Evolutionary conservation across 768 basidiomycete species (phyloP).

Genomic region (Leccinum variicolor): DNA sequence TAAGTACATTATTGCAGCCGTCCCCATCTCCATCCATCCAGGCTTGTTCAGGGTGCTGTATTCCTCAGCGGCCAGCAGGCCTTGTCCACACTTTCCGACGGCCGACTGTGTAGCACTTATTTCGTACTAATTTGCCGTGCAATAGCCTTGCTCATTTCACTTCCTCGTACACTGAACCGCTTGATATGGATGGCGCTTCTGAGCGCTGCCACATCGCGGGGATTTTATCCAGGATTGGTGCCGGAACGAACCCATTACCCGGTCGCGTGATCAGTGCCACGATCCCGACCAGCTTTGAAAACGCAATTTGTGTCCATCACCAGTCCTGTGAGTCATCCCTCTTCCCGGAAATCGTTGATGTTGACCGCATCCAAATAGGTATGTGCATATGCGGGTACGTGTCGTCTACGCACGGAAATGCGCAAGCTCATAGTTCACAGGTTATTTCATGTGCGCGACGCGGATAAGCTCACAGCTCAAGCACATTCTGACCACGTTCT

Average conservation of each 20-base stretch:
- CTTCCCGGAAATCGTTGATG: not conserved
- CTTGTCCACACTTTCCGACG: constrained; percentile 44
- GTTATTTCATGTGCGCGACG: constrained; percentile 47
- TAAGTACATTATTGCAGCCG: not conserved
- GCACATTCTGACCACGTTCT: constrained; percentile 32
- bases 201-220: constrained; percentile 43
- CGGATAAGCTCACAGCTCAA: not conserved
- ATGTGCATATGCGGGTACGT: constrained; percentile 9
- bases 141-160: constrained; percentile 3
- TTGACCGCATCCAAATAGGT: not conserved
- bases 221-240: constrained; percentile 48
- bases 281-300: constrained; percentile 39
- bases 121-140: constrained; percentile 45
- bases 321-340: not conserved
- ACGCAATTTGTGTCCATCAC: constrained; percentile 16
- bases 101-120: constrained; percentile 45
- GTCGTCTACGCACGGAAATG: not conserved
- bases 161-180: constrained; percentile 22
- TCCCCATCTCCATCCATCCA: not conserved
- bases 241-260: constrained; percentile 43
- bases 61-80: constrained; percentile 53
- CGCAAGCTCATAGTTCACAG: constrained; percentile 22
- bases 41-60: not conserved
- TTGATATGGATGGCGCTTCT: constrained; percentile 42
- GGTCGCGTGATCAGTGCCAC: constrained; percentile 29